A percentile compares a stretch with the other conserved stretches of the same genome.
These are phyloP conservation scores for Gnomoniopsis smithogilvyi DNA, from an alignment of 2,329 filamentous ascomycete genomes.

Conservation along the genomic window DNA sequence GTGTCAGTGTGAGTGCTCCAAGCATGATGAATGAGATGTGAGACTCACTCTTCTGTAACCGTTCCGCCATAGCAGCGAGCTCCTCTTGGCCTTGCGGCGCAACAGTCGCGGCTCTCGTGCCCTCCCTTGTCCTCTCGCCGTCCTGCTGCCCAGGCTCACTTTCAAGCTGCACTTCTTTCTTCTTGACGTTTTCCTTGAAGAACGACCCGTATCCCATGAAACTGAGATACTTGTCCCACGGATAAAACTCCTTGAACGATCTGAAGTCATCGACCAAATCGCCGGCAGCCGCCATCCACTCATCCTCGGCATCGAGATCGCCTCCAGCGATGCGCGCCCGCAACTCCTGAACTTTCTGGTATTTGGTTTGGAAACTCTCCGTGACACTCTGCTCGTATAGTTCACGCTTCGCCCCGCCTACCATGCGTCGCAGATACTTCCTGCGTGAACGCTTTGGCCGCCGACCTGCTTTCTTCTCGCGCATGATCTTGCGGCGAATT, in stretches of 20 bases:
- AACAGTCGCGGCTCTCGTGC: conserved; percentile 1
- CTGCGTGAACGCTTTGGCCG: conserved; percentile 12
- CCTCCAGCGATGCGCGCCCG: conserved; percentile 39
- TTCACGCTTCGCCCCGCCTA: conserved; percentile 23
- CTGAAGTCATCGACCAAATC: conserved; percentile 62
- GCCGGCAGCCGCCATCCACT: conserved; percentile 58
- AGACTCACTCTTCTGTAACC: conserved; percentile 50
- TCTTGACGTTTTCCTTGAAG: conserved; percentile 32
- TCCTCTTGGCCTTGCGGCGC: conserved; percentile 33
- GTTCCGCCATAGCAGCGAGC: conserved; percentile 53
- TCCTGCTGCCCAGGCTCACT: conserved; percentile 11
- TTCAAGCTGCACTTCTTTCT: conserved; percentile 12
- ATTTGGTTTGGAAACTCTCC: conserved; percentile 31
- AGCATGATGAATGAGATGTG: not conserved
- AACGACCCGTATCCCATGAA: conserved; percentile 45
- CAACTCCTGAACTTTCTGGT: conserved; percentile 40
- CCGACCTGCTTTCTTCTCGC: conserved; percentile 11
- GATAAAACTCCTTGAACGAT: conserved; percentile 61
- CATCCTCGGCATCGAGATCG: conserved; percentile 38
- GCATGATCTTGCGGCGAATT: conserved; percentile 27
- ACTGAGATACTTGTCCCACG: conserved; percentile 62
- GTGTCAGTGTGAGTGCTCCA: not conserved
- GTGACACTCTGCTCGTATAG: conserved; percentile 27
- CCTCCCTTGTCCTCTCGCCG: conserved; percentile 10
- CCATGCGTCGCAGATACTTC: conserved; percentile 21